Base-by-base conservation (phyloP, 768 basidiomycete genomes). In the Auriscalpium vulgare region DNA sequence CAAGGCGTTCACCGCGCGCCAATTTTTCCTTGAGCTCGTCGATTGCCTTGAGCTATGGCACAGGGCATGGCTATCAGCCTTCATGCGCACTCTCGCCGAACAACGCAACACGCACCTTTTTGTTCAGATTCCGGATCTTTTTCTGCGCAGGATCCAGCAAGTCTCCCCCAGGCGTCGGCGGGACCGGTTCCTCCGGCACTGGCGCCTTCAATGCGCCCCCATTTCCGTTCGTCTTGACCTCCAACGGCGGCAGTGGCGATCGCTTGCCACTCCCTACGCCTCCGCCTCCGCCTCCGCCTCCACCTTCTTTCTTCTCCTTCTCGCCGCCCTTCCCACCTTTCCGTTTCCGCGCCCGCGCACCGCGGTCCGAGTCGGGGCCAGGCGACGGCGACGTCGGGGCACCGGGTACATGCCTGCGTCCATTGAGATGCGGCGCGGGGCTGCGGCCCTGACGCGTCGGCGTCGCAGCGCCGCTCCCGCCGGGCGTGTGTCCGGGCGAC, bases 21-120 rank as follows among this genome's bases (percentile, higher is more conserved):
- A 83, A 80, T 74, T 94, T 93, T 62, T 90, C 91, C 75, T 97
- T 98, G 50, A 99, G 82, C 66, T 98, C 95, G 19, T 97, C 93
- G 62, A 99, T 98, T n/a, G 95, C 95, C 69, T 97, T 97, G 62
- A 99, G 78, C 94, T 97, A 29, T 29, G 29, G 29, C 29, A 62
- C 38, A 55, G n/a, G 38, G 54, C 23, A 14, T 47, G 8, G 5
- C 53, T 23, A 36, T 56, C 51, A 63, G 55, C 40, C 61, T 36
- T 53, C 57, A 29, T 29, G 29, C 21, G 21, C 29, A 51, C 29
- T 54, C 44, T 19, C 17, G 50, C 16, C 11, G 16, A 19, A n/a
- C 10, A 46, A 21, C 21, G 45, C 40, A 40, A 19, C 21, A 56
- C 50, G 23, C 45, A 88, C 94, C 85, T 97, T 99, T 80, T 99